Conservation (phyloP, 148 eudicot genomes). For the Agrostemma githago region DNA sequence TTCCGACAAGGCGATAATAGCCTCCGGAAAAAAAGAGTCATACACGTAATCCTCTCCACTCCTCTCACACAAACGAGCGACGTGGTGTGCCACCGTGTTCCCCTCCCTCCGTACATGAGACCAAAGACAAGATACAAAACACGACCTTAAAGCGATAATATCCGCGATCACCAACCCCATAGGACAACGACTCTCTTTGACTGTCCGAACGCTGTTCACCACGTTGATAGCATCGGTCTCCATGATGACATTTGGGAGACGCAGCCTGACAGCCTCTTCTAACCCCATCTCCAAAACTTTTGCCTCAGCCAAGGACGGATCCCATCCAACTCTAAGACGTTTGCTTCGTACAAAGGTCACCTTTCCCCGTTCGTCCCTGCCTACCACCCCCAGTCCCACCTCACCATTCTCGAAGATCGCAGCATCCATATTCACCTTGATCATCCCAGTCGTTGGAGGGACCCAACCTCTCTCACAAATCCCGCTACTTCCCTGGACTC, state of each 20-base stretch:
- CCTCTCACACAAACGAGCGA: too few species aligned
- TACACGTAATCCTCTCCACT: neutral
- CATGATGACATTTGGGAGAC: neutral
- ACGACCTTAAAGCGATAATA: neutral
- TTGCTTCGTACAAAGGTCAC: neutral
- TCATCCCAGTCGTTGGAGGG: neutral
- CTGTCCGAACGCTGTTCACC: neutral
- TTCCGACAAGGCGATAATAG: too few species aligned
- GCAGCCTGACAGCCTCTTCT: neutral
- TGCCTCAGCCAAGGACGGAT: neutral
- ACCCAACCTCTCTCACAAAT: neutral
- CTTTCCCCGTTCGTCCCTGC: neutral
- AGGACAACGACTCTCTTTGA: neutral
- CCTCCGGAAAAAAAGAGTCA: too few species aligned
- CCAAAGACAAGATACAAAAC: neutral
- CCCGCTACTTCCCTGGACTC: neutral
- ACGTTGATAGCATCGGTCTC: neutral
- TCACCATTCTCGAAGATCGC: neutral
- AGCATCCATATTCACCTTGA: neutral
- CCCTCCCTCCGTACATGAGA: neutral
- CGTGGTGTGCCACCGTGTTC: too few species aligned
- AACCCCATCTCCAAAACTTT: neutral
- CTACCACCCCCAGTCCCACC: neutral
- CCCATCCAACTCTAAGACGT: neutral
- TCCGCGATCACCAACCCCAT: neutral